These are phyloP conservation scores for Boletus sp. DNA, from an alignment of 768 basidiomycete species.

Conservation along the genomic window DNA sequence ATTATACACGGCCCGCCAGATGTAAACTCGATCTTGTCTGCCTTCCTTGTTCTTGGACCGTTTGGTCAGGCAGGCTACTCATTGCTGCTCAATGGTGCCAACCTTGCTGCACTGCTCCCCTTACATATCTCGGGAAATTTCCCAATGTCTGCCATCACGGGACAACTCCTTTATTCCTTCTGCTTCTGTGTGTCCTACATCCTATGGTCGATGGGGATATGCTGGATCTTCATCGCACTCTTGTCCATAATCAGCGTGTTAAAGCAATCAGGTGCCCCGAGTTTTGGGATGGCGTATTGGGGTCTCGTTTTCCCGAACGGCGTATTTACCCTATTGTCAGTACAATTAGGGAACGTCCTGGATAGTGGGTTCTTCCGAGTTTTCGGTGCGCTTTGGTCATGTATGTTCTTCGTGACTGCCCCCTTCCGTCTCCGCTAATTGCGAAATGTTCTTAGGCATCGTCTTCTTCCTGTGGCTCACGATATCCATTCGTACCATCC, in stretches of 20 bases:
- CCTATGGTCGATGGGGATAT: constrained; percentile 54
- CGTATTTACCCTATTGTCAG: constrained; percentile 47
- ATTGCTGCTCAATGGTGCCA: constrained; percentile 38
- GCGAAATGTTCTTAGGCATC: constrained; percentile 28
- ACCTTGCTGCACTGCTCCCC: constrained; percentile 35
- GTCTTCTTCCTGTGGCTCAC: constrained; percentile 42
- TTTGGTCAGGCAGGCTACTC: constrained; percentile 52
- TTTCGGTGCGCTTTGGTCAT: constrained; percentile 52
- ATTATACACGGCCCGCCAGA: constrained; percentile 41
- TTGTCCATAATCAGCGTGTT: constrained; percentile 36
- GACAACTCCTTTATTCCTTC: constrained; percentile 41
- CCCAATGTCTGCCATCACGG: constrained; percentile 33
- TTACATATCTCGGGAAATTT: constrained; percentile 29
- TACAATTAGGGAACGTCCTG: constrained; percentile 48
- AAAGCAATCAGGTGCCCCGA: constrained; percentile 30
- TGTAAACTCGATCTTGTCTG: constrained; percentile 37
- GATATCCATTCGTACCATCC: constrained; percentile 41
- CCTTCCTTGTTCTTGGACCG: constrained; percentile 51
- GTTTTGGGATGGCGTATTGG: constrained; percentile 50
- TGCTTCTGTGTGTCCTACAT: constrained; percentile 46
- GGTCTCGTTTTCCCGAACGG: constrained; percentile 56
- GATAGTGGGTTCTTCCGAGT: constrained; percentile 48
- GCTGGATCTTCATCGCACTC: constrained; percentile 47
- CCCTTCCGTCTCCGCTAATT: neutral
- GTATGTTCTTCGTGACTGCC: constrained; percentile 30